Evolutionary conservation across 345 rosid species (phyloP).

Genomic region (Bruguiera sexangula): DNA sequence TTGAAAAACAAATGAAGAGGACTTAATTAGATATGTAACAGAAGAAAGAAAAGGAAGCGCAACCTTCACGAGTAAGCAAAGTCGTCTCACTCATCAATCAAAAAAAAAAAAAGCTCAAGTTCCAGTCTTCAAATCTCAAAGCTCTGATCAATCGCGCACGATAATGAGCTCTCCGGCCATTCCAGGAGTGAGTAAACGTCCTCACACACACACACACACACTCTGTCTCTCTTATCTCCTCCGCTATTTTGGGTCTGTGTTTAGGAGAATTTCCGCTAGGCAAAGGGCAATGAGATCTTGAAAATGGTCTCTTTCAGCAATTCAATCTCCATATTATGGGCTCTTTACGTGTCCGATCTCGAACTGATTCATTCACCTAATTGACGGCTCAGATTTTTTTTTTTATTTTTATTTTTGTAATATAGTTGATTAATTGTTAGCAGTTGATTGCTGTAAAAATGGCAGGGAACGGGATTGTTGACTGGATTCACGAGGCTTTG

Average conservation of each 20-base stretch:
- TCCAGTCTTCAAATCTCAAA: background rate
- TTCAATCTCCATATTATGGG: too few species aligned
- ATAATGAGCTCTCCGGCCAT: conserved; percentile 24
- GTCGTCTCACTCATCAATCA: too few species aligned
- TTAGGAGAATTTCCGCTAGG: background rate
- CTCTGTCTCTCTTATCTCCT: background rate
- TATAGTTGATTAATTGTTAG: background rate
- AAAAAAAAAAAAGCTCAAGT: too few species aligned
- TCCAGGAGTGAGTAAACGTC: conserved; percentile 14
- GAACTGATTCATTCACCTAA: background rate
- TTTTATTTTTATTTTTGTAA: background rate
- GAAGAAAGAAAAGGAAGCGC: too few species aligned
- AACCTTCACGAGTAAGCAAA: too few species aligned
- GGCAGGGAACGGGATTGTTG: conserved; percentile 57
- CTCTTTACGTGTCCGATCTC: background rate
- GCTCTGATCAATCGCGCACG: background rate
- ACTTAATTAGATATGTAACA: too few species aligned
- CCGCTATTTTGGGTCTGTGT: background rate
- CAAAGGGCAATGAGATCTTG: too few species aligned
- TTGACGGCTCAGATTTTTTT: background rate
- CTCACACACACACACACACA: background rate
- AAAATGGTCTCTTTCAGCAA: too few species aligned
- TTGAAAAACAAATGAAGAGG: too few species aligned
- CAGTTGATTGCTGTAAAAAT: background rate
- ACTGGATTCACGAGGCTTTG: conserved; percentile 84